Evolutionary conservation across 2,329 filamentous ascomycete genomes (phyloP).

Genomic region (Fusarium sp.): DNA sequence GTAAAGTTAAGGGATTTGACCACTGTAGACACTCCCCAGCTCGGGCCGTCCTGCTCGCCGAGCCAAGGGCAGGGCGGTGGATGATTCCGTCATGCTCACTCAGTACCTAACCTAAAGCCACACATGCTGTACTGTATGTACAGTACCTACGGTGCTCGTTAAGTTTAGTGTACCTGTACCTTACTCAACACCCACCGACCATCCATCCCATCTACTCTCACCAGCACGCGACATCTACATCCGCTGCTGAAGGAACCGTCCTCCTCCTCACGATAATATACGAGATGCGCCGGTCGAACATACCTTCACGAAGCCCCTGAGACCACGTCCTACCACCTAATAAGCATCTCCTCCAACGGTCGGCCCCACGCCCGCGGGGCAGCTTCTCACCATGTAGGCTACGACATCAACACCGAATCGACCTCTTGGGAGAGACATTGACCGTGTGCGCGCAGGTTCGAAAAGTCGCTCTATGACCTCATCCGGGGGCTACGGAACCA

Average conservation of each 20-base stretch:
- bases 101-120: constrained; percentile 4
- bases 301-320: constrained; percentile 32
- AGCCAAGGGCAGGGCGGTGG: constrained; percentile 34
- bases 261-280: constrained; percentile 15
- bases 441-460: constrained; percentile 76
- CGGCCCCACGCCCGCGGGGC: constrained; percentile 46
- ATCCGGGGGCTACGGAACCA: constrained; percentile 95
- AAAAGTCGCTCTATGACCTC: constrained; percentile 99
- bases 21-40: constrained; percentile 25
- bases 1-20: constrained; percentile 1
- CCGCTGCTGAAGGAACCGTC: constrained; percentile 2
- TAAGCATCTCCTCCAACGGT: constrained; percentile 29
- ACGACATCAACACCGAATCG: neutral
- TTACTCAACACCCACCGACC: constrained; percentile 14
- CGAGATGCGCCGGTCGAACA: constrained; percentile 38
- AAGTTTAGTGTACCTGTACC: neutral
- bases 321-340: constrained; percentile 26
- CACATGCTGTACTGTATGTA: constrained; percentile 10
- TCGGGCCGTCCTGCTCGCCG: constrained; percentile 45
- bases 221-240: constrained; percentile 22
- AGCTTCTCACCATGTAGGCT: constrained; percentile 44
- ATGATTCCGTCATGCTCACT: constrained; percentile 42
- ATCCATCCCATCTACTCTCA: constrained; percentile 5
- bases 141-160: neutral
- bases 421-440: constrained; percentile 17